Base-by-base conservation (phyloP, 768 basidiomycete species). In the Collybiopsis confluens region DNA sequence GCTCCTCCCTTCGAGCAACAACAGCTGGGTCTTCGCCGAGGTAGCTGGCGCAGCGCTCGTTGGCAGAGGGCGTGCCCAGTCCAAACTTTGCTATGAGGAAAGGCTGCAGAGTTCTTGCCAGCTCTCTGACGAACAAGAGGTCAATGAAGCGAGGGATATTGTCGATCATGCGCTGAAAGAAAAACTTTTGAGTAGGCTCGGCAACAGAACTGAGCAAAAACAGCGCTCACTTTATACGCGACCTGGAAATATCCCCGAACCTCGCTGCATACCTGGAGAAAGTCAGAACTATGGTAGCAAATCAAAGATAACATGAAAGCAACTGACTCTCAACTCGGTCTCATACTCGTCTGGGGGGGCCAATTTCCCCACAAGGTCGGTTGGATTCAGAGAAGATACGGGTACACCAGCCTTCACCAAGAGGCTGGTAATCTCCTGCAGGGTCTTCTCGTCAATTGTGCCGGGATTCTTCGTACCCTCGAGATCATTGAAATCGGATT, bases 191-290 rank as follows among this genome's bases (percentile, higher is more conserved):
- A 28, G n/a, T 20, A 20, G n/a, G 4, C 15, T 8, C 33, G 30
- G 15, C 8, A n/a, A 6, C n/a, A 28, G 36, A 18, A 11, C 52
- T 11, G 45, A 21, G 23, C 15, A 28, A 36, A 20, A 35, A 13
- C n/a, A n/a, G n/a, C n/a, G n/a, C 28, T 13, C 4, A 72, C 77
- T 65, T 77, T 78, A 61, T 73, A 77, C 0, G 77, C 66, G 11
- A 77, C 70, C 59, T 75, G 71, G 64, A 73, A 77, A 58, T 78
- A 77, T 15, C 75, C 75, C 8, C 69, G 61, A 3, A 74, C 70
- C 54, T 77, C 72, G 13, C 30, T 33, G 30, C 30, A 33, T 33
- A 33, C 30, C 30, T 33, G 13, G 13, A 33, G 30, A 33, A 33
- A 13, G 30, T 5, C 6, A 33, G 30, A 33, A 33, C 6, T 33